Evolutionary conservation across 2,329 filamentous ascomycete genomes (phyloP), one percentile per base, ranked within the genome.

Genomic region (Phialocephala subalpina): DNA sequence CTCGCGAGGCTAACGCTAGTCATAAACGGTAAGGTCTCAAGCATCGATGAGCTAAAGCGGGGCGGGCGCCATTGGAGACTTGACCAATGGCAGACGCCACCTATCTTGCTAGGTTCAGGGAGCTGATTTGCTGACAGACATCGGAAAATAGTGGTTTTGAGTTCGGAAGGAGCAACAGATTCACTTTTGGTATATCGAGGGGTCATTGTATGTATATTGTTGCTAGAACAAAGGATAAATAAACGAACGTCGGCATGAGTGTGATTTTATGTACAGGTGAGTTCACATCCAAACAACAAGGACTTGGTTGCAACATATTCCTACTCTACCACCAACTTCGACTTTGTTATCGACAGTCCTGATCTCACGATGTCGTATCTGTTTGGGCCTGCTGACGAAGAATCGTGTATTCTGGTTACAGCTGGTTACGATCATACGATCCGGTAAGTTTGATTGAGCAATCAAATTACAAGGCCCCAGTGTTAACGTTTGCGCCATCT

Each of bases 361-460:
- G 16, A 40, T 29, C 12, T 38, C 60, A 65, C 36, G 14, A 69
- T 69, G 61, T 55, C 63, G 2, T 65, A 69, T 38, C n/a, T n/a
- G 20, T 14, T 35, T n/a, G 52, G 20, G 27, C n/a, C 77, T 62
- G 78, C 75, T 68, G 45, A 69, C 55, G 55, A 66, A 42, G 61
- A 67, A 62, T 65, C 69, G 62, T 69, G 57, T 65, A 20, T 71
- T 60, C 70, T 74, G 65, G 71, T 69, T 67, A 70, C 77, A 87
- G 90, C 90, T 75, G 90, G 90, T 69, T 92, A 92, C 79, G 90
- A 92, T 78, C 90, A 92, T 78, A 92, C 90, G 35, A 92, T 93
- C 70, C 84, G 90, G 90, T 91, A 82, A 22, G 63, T 58, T 20
- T 33, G 25, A 45, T 11, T 8, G 20, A 35, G 27, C 38, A 20